phyloP scores from a whole-genome alignment of 805 yeast species.

The Kazachstania viticola region DNA sequence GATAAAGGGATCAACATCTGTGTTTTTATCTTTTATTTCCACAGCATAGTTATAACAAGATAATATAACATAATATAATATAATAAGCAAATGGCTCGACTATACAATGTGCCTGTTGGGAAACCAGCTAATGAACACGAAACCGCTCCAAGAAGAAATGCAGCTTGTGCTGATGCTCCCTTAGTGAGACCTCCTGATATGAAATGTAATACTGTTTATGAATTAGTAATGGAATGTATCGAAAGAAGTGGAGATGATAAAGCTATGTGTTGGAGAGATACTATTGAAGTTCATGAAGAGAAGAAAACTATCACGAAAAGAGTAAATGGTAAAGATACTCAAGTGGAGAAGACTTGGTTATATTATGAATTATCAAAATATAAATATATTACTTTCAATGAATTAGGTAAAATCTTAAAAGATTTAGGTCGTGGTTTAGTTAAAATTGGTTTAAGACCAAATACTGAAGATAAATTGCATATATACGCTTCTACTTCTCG shows the following conservation, averaged over 20 bases:
- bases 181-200: conserved; percentile 52
- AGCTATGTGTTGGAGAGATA: conserved; percentile 71
- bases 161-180: conserved; percentile 32
- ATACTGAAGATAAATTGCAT: conserved; percentile 53
- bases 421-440: conserved; percentile 65
- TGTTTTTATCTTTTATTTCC: too few species aligned
- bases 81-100: conserved; percentile 8
- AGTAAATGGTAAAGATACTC: conserved; percentile 61
- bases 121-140: conserved; percentile 58
- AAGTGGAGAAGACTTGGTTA: conserved; percentile 78
- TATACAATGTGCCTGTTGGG: conserved; percentile 48
- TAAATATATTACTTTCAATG: conserved; percentile 48
- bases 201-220: conserved; percentile 58
- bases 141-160: conserved; percentile 72
- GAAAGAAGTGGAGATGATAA: conserved; percentile 40
- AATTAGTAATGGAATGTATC: conserved; percentile 52
- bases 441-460: conserved; percentile 58
- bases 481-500: conserved; percentile 81
- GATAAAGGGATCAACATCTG: too few species aligned
- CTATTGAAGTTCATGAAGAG: conserved; percentile 65
- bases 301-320: conserved; percentile 60
- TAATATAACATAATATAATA: too few species aligned
- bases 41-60: too few species aligned
- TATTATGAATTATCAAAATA: conserved; percentile 73
- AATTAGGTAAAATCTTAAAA: conserved; percentile 40